Conservation (phyloP, 2,329 filamentous ascomycete genomes). For the Cryoendolithus antarcticus region DNA sequence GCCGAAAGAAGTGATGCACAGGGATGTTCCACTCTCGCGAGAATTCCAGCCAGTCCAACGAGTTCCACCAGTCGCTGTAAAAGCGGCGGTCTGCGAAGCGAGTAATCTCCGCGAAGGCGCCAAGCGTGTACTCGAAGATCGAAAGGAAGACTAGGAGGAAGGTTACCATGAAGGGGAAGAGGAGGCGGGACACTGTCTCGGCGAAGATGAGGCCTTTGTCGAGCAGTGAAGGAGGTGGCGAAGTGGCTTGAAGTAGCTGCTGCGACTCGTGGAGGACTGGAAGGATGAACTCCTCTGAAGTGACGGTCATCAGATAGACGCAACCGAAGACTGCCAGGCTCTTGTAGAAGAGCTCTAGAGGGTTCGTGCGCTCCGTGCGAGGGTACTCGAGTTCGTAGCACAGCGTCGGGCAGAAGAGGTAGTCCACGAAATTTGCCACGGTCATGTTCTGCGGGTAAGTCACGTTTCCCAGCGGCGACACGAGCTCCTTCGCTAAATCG, state of each 20-base stretch:
- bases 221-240: slow-evolving; percentile 16
- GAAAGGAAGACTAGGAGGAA: slow-evolving; percentile 93
- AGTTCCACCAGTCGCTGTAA: slow-evolving; percentile 66
- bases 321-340: slow-evolving; percentile 84
- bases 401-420: slow-evolving; percentile 80
- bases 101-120: slow-evolving; percentile 78
- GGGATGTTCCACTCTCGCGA: slow-evolving; percentile 96
- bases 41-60: slow-evolving; percentile 87
- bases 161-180: slow-evolving; percentile 95
- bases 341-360: slow-evolving; percentile 73
- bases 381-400: slow-evolving; percentile 98
- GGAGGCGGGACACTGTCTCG: slow-evolving; percentile 78
- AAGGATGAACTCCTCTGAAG: slow-evolving; percentile 88
- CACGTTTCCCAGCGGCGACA: slow-evolving; percentile 75
- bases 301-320: slow-evolving; percentile 85
- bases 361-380: slow-evolving; percentile 60
- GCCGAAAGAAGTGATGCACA: slow-evolving; percentile 85
- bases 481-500: slow-evolving; percentile 80
- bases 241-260: slow-evolving; percentile 36
- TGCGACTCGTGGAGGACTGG: slow-evolving; percentile 70
- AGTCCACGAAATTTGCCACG: slow-evolving; percentile 71
- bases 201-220: slow-evolving; percentile 71
- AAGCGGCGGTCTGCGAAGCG: slow-evolving; percentile 88
- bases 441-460: slow-evolving; percentile 87
- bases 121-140: slow-evolving; percentile 94